Evolutionary conservation across 2,329 filamentous ascomycete genomes (phyloP), one percentile per base, ranked within the genome.

Genomic region (Aspergillus fumigatiaffinis): DNA sequence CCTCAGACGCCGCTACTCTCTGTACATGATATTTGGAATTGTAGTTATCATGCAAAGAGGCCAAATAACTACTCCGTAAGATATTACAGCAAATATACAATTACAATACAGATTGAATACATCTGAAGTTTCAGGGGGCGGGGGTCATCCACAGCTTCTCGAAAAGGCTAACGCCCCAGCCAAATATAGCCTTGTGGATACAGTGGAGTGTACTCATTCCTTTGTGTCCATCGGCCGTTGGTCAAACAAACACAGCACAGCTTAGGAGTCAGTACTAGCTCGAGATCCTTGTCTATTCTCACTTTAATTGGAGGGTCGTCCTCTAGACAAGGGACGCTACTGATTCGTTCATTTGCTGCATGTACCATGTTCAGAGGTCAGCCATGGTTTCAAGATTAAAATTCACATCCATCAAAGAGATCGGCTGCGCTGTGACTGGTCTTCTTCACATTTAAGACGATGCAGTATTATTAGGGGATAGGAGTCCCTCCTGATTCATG

Each of bases 141-240:
- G 58, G 62, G 60, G 41, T 23, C 49, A 38, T 51, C 50, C 29
- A 41, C 2, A 32, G n/a, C 17, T 35, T 35, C 50, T 23, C 21
- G 12, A 47, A 20, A 20, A 20, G 20, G 23, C 23, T 47, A 21
- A 7, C 46, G 23, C 14, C 53, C 47, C 38, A 57, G 54, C 62
- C 63, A 63, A 63, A 66, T 63, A 66, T 66, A 65, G 58, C 51
- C 59, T 57, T 59, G 60, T 58, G 58, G 60, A 56, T 47, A 53
- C 32, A 17, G 12, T 35, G 32, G 32, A 35, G 32, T 35, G 21
- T n/a, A 26, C 20, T 32, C 44, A 41, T 48, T 42, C 53, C 49
- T 42, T 38, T 54, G 63, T 65, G 62, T 63, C 59, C 55, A 58
- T 51, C 57, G 46, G 25, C 57, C 25, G 56, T 65, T 65, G 64